Conservation (phyloP, 83 land plant species). For the Diphasiastrum complanatum region DNA sequence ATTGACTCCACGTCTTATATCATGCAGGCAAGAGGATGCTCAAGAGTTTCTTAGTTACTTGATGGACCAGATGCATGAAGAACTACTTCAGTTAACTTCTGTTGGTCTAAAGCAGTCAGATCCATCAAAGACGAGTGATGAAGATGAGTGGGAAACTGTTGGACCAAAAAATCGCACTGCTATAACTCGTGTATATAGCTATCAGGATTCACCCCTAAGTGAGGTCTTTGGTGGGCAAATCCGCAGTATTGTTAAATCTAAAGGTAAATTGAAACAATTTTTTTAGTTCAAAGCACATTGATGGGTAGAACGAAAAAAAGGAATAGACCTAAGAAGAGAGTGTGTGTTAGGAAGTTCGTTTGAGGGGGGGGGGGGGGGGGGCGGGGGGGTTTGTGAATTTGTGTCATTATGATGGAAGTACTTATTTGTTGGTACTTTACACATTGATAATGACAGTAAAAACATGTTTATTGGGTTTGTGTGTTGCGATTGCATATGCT, state of each 20-base stretch:
- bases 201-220: slow-evolving; percentile 62
- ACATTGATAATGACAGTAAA: no score
- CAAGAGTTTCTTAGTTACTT: slow-evolving; percentile 83
- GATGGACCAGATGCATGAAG: slow-evolving; percentile 90
- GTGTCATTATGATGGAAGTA: no score
- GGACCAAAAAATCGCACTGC: slow-evolving; percentile 92
- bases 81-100: slow-evolving; percentile 51
- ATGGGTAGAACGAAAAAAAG: no score
- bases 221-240: slow-evolving; percentile 86
- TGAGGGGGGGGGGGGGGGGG: no score
- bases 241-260: slow-evolving; percentile 79
- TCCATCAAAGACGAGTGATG: slow-evolving; percentile 40
- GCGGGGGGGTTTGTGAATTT: no score
- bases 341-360: no score
- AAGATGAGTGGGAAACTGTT: slow-evolving; percentile 97
- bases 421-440: no score
- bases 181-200: slow-evolving; percentile 70
- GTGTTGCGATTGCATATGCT: no score
- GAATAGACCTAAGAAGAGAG: no score
- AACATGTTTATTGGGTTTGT: no score
- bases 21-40: slow-evolving; percentile 98
- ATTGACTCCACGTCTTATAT: no score
- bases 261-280: slow-evolving; percentile 35
- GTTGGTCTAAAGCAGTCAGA: slow-evolving; percentile 16
- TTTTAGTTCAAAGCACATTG: no score